These are phyloP conservation scores for Neopestalotiopsis sp. DNA, from an alignment of 2,329 filamentous ascomycete species.

Conservation along the genomic window DNA sequence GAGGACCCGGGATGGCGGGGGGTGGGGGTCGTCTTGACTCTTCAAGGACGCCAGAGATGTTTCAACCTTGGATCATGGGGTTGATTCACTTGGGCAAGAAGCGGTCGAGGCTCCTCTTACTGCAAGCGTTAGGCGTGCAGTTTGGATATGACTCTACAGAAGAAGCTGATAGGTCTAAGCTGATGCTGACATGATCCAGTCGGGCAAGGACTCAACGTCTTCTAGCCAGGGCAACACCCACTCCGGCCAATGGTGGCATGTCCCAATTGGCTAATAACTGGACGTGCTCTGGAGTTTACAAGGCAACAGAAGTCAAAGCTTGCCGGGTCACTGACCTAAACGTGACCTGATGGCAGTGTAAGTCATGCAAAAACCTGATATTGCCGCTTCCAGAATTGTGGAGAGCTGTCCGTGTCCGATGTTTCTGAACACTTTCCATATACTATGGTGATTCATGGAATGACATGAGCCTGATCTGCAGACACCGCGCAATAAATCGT, in stretches of 20 bases:
- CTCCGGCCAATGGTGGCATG: not conserved
- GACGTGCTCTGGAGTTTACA: not conserved
- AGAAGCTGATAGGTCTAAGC: not conserved
- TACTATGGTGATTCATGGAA: not conserved
- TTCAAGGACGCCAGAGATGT: not conserved
- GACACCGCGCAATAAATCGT: not conserved
- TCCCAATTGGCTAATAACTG: not conserved
- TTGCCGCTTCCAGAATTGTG: slow-evolving; percentile 1
- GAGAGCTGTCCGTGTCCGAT: not conserved
- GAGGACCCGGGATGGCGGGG: not conserved
- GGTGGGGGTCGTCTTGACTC: not conserved
- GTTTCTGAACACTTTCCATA: not conserved
- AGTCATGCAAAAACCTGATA: slow-evolving; percentile 1
- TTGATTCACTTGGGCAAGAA: not conserved
- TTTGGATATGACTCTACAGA: not conserved
- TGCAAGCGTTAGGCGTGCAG: not conserved
- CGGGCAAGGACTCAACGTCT: not conserved
- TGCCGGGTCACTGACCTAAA: not conserved
- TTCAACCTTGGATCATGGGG: not conserved
- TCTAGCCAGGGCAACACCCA: not conserved
- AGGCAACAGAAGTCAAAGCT: not conserved
- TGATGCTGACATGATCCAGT: slow-evolving; percentile 1
- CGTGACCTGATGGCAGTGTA: not conserved
- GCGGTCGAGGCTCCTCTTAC: not conserved
- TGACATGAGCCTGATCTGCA: not conserved